Base-by-base conservation (phyloP, 1,284 basidiomycete genomes). In the Cronartium quercuum region DNA sequence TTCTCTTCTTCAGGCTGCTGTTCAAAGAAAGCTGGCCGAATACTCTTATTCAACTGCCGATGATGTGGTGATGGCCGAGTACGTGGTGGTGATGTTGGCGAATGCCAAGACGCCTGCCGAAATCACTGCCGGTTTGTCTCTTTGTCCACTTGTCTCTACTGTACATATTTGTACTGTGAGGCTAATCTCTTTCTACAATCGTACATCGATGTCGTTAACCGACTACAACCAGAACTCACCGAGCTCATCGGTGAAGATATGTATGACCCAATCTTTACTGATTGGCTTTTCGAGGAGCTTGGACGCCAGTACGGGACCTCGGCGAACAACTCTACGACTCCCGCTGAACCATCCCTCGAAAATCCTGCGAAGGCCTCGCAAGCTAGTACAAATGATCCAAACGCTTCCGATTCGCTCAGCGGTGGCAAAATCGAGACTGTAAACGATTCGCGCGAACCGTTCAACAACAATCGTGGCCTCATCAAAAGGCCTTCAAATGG, bases 11-110 rank as follows among this genome's bases (percentile, higher is more conserved):
- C 9, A 74, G 70, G 63, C 63, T 55, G 44, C 63, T 29, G 70
- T 74, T 21, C 70, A 74, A 47, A 61, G 70, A 42, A 74, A 74
- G 61, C 63, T 74, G 6, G 70, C 66, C 34, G 66, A 68, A 66
- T 77, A 34, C 73, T 69, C 47, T 12, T 75, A 60, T 47, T 76
- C 73, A 2, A 74, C 76, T 3, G 60, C 62, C 41, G 62, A 69
- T 61, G 76, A 76, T 66, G 71, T 63, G 35, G 71, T 70, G 58
- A 68, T 75, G 68, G 80, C 80, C 63, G 81, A 81, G 68, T 81
- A 81, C 70, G 78, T 82, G 51, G 79, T 80, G 21, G 81, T 82
- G 63, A 82, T 82, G 81, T 76, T 81, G 42, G 80, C 80, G 41
- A 81, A 81, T 44, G 78, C 78, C 62, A 81, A 81, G 76, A 77